phyloP scores from a whole-genome alignment of 371 early-diverging fungal species.

The Mucor racemosus region DNA sequence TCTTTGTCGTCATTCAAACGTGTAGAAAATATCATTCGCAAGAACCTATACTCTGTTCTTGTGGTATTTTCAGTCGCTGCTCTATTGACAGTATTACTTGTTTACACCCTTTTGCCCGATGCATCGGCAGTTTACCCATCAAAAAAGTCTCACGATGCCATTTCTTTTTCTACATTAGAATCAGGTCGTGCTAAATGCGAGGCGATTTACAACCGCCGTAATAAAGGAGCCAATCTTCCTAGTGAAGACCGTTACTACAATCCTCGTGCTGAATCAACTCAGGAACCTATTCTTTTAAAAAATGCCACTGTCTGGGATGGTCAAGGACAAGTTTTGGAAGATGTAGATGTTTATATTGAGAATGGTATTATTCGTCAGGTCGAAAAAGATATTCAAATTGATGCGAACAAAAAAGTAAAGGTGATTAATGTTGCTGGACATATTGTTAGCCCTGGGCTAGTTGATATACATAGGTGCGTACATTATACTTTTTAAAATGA shows the following conservation, averaged over 20 bases:
- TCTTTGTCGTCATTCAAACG: background rate
- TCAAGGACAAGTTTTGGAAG: slow-evolving; percentile 43
- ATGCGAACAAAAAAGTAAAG: slow-evolving; percentile 20
- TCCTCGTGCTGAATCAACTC: slow-evolving; percentile 19
- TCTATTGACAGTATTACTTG: slow-evolving; percentile 4
- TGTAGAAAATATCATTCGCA: background rate
- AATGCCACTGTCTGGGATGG: slow-evolving; percentile 69
- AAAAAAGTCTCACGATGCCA: slow-evolving; percentile 6
- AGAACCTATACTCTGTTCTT: slow-evolving; percentile 11
- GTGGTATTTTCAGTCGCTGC: background rate
- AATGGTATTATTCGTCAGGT: slow-evolving; percentile 45
- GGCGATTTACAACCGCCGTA: slow-evolving; percentile 13
- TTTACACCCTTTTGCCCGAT: slow-evolving; percentile 18
- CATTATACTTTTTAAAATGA: background rate
- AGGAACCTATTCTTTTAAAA: slow-evolving; percentile 43
- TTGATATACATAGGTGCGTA: slow-evolving; percentile 74
- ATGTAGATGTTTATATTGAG: background rate
- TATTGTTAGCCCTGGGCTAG: slow-evolving; percentile 74
- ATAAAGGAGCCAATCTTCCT: slow-evolving; percentile 7
- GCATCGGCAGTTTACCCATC: slow-evolving; percentile 10
- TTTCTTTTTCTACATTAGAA: slow-evolving; percentile 25
- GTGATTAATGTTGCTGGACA: slow-evolving; percentile 68
- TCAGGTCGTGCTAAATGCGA: slow-evolving; percentile 25
- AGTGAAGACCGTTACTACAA: slow-evolving; percentile 15
- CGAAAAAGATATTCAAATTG: slow-evolving; percentile 34